Evolutionary conservation across 1,284 basidiomycete species (phyloP).

Genomic region (Ganoderma sp.): DNA sequence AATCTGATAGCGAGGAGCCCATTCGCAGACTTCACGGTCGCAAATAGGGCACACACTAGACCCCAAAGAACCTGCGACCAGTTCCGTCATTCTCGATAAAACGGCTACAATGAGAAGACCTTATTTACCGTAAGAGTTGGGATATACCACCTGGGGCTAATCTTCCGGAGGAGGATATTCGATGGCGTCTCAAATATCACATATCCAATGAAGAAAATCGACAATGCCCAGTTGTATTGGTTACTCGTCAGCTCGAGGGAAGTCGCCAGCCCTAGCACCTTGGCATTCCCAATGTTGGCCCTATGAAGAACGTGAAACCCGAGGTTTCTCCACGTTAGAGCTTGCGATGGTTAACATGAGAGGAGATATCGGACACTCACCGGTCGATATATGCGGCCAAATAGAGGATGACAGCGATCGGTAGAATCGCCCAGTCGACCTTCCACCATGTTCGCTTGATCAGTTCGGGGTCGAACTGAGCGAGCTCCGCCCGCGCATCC

Average conservation of each 20-base stretch:
- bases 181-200: constrained; percentile 71
- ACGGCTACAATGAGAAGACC: too few relatives aligned
- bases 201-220: constrained; percentile 71
- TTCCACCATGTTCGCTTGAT: constrained; percentile 39
- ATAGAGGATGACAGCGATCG: constrained; percentile 39
- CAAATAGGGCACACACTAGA: constrained; percentile 41
- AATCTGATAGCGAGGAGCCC: constrained; percentile 66
- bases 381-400: constrained; percentile 42
- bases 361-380: constrained; percentile 19
- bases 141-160: constrained; percentile 58
- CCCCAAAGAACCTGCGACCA: constrained; percentile 33
- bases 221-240: constrained; percentile 66
- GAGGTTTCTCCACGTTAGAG: not conserved
- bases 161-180: constrained; percentile 38
- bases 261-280: constrained; percentile 40
- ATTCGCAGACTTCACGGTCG: constrained; percentile 55
- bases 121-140: constrained; percentile 34
- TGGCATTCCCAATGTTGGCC: constrained; percentile 52
- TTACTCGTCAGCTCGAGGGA: constrained; percentile 39
- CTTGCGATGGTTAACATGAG: not conserved
- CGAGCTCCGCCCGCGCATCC: constrained; percentile 20
- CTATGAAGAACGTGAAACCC: constrained; percentile 20
- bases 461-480: constrained; percentile 34
- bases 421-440: constrained; percentile 40
- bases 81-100: not conserved